phyloP scores from a whole-genome alignment of 2,329 filamentous ascomycete species.

The Neofusicoccum laricinum region DNA sequence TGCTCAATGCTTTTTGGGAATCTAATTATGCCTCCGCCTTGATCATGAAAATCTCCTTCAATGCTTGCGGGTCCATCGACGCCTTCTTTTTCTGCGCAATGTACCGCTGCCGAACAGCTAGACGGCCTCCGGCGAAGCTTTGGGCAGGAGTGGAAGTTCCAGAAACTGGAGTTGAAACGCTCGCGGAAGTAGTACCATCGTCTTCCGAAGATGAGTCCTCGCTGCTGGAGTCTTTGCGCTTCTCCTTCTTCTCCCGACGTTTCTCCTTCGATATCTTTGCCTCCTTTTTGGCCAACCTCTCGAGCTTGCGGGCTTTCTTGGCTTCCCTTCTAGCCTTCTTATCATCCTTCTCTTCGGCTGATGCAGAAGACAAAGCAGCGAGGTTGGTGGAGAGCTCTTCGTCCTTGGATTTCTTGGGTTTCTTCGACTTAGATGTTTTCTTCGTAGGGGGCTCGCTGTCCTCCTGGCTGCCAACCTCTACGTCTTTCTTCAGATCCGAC shows the following conservation, averaged over 20 bases:
- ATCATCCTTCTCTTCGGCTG: constrained; percentile 41
- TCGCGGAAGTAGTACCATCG: constrained; percentile 33
- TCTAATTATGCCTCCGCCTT: constrained; percentile 41
- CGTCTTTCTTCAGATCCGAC: constrained; percentile 29
- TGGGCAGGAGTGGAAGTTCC: constrained; percentile 43
- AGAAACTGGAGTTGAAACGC: constrained; percentile 36
- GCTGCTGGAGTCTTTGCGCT: constrained; percentile 26
- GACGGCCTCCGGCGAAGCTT: constrained; percentile 53
- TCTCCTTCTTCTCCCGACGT: constrained; percentile 39
- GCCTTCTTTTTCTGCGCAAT: constrained; percentile 88
- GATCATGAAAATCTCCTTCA: constrained; percentile 83
- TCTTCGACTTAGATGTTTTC: constrained; percentile 34
- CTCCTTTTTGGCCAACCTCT: constrained; percentile 43
- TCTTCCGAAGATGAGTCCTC: constrained; percentile 19
- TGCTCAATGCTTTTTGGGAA: constrained; percentile 4
- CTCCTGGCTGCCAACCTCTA: neutral
- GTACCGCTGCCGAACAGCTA: constrained; percentile 74
- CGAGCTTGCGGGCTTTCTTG: constrained; percentile 39
- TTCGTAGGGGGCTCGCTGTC: constrained; percentile 11
- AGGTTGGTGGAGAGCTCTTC: constrained; percentile 18
- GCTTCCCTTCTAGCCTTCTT: constrained; percentile 27
- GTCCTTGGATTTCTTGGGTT: constrained; percentile 29
- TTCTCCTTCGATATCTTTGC: constrained; percentile 48
- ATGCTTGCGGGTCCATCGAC: constrained; percentile 72
- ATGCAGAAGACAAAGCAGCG: constrained; percentile 19